phyloP scores from a whole-genome alignment of 257 asterid genomes.

The Solanum gandarillasii region DNA sequence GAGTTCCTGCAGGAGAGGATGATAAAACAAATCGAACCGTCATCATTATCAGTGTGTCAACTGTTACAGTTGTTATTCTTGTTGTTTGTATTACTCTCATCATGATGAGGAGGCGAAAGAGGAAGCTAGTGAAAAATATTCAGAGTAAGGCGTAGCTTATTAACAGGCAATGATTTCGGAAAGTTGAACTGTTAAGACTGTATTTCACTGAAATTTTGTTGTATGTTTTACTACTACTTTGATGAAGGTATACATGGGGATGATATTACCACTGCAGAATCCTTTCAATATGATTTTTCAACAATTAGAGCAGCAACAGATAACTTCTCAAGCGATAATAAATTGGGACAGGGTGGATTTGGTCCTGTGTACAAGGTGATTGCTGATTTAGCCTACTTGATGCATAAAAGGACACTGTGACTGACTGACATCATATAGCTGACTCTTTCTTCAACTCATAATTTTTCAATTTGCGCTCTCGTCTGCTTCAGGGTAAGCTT shows the following conservation, averaged over 20 bases:
- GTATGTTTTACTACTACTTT: not conserved
- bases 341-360: slow-evolving; percentile 5
- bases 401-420: not conserved
- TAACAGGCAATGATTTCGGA: not conserved
- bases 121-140: not conserved
- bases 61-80: not conserved
- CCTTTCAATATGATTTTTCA: slow-evolving; percentile 7
- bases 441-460: not conserved
- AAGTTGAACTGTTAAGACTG: not conserved
- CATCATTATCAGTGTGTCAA: not conserved
- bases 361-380: slow-evolving; percentile 10
- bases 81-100: not conserved
- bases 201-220: not conserved
- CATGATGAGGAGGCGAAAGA: not conserved
- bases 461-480: not conserved
- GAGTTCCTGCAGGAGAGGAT: not conserved
- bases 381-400: not conserved
- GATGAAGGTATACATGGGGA: not conserved
- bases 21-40: not conserved
- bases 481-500: slow-evolving; percentile 1
- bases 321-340: slow-evolving; percentile 2
- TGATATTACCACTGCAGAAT: not conserved
- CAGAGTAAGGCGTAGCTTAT: not conserved
- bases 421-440: not conserved
- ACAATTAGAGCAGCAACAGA: not conserved